Evolutionary conservation across 495 filamentous ascomycete genomes (phyloP), one percentile per base, ranked within the genome.

Genomic region (Neurospora africana): DNA sequence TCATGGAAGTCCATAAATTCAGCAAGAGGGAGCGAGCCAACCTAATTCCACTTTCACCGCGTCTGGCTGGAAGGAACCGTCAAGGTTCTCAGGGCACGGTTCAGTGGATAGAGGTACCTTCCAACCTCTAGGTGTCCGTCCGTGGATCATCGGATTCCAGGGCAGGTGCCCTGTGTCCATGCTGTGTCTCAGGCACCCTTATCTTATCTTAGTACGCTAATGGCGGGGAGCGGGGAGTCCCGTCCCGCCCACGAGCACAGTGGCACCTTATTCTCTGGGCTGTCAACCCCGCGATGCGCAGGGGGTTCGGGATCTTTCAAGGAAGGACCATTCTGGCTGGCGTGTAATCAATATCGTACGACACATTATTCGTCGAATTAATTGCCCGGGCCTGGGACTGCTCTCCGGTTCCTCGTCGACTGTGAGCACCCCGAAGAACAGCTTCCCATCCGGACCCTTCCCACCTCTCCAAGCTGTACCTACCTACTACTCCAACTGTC

Each of bases 311-410:
- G 30, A 53, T 30, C 13, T 61, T 33, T 33, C 27, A 8, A 15
- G 23, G 6, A 61, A 61, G 53, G 53, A 65, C 53, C 13, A 33
- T 19, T 61, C 53, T 61, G 53, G 15, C 47, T 11, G 47, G 47
- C 21, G 47, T 68, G 38, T 75, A 73, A 75, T 71, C 71, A 73
- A 33, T 27, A 61, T 76, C 74, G 72, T 74, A 77, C 72, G 76
- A 75, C 69, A 69, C 53, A 61, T 33, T 27, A 61, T 65, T 65
- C 23, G 53, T 65, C 53, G 15, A 15, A 33, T 65, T 2, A 9
- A 58, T 30, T 30, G n/a, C n/a, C n/a, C n/a, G 44, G 41, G 19
- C 41, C n/a, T 44, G 0, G 41, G 44, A 53, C n/a, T 44, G 7
- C 10, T 11, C 44, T 23, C 23, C 15, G 13, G 27, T 33, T 3